phyloP scores from a whole-genome alignment of 441 rosid genomes.

The Flueggea neowawraea region DNA sequence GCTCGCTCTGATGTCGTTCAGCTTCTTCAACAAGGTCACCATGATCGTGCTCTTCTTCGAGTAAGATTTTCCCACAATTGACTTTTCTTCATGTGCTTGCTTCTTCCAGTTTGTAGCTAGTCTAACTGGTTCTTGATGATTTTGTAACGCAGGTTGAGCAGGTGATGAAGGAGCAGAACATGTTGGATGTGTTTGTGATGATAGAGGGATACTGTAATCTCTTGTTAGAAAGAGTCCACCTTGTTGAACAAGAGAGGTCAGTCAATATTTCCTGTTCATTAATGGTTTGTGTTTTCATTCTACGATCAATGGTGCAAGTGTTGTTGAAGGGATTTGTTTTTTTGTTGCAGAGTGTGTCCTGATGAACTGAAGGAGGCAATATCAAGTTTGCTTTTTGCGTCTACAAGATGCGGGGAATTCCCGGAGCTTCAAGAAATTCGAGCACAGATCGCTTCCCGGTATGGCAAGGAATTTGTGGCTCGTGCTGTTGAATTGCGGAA shows the following conservation, averaged over 20 bases:
- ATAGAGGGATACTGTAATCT: slow-evolving; percentile 66
- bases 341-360: slow-evolving; percentile 57
- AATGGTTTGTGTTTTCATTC: too few relatives aligned
- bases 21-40: slow-evolving; percentile 71
- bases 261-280: background rate
- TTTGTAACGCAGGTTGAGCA: slow-evolving; percentile 50
- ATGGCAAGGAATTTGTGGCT: slow-evolving; percentile 75
- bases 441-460: slow-evolving; percentile 49
- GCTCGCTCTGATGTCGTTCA: slow-evolving; percentile 74
- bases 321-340: background rate
- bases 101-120: background rate
- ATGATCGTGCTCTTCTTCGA: slow-evolving; percentile 77
- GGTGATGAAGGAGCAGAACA: slow-evolving; percentile 68
- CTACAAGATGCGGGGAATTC: slow-evolving; percentile 84
- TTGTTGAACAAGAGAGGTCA: slow-evolving; percentile 60
- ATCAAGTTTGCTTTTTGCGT: slow-evolving; percentile 66
- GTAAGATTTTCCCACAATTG: slow-evolving; percentile 25
- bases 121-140: background rate
- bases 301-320: background rate
- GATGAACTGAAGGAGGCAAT: slow-evolving; percentile 77
- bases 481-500: slow-evolving; percentile 73
- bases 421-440: slow-evolving; percentile 96
- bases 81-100: too few relatives aligned
- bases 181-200: slow-evolving; percentile 64
- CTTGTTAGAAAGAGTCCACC: slow-evolving; percentile 58